These are phyloP conservation scores for Venturiaceae sp. DNA, from an alignment of 2,329 filamentous ascomycete genomes.

Conservation along the genomic window DNA sequence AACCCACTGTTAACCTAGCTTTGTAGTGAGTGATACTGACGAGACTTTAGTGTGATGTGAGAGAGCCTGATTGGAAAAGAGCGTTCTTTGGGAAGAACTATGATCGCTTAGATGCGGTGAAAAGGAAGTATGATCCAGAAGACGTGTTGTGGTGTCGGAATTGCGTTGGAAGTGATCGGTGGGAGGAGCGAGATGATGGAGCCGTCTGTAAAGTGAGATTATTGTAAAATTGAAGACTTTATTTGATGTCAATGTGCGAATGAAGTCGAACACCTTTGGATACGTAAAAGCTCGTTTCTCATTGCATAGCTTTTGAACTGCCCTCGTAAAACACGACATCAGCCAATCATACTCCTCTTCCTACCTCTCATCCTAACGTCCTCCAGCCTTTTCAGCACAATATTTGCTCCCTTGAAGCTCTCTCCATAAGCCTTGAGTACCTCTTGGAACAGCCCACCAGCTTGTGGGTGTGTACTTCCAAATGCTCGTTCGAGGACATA, in stretches of 20 bases:
- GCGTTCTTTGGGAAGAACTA: slow-evolving; percentile 26
- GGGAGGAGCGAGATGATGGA: slow-evolving; percentile 2
- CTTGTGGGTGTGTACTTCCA: slow-evolving; percentile 83
- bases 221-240: no score
- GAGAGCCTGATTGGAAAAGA: slow-evolving; percentile 24
- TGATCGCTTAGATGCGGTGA: slow-evolving; percentile 18
- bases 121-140: slow-evolving; percentile 23
- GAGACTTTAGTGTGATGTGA: background rate
- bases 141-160: slow-evolving; percentile 20
- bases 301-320: background rate
- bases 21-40: no score
- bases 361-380: slow-evolving; percentile 88
- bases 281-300: background rate
- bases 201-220: slow-evolving; percentile 9
- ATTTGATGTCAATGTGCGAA: background rate
- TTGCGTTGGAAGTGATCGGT: slow-evolving; percentile 8
- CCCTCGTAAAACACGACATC: slow-evolving; percentile 18
- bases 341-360: slow-evolving; percentile 96
- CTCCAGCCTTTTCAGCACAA: slow-evolving; percentile 73
- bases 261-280: no score
- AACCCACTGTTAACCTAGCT: no score
- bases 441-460: slow-evolving; percentile 65
- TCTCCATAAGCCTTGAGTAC: slow-evolving; percentile 65
- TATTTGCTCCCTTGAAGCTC: slow-evolving; percentile 63
- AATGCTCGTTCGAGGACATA: slow-evolving; percentile 95